Evolutionary conservation across 2,329 filamentous ascomycete genomes (phyloP).

Genomic region (Beauveria rudraprayagi): DNA sequence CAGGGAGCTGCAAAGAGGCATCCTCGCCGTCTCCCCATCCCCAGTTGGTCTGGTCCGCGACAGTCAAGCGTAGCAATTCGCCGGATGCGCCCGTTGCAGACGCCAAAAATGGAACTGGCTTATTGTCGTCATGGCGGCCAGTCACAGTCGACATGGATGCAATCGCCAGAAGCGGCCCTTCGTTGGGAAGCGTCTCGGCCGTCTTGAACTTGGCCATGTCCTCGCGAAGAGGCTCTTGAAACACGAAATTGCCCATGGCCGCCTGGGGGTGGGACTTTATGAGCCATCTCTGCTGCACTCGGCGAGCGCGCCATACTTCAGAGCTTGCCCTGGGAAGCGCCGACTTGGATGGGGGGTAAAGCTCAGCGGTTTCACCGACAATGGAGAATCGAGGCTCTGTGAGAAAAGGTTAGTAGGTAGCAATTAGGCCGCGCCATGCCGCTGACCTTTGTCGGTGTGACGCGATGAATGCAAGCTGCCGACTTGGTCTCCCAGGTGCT

Average conservation of each 20-base stretch:
- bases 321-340: slow-evolving; percentile 18
- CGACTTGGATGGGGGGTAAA: slow-evolving; percentile 26
- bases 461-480: slow-evolving; percentile 26
- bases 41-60: slow-evolving; percentile 42
- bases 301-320: slow-evolving; percentile 22
- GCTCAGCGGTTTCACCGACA: slow-evolving; percentile 24
- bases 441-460: slow-evolving; percentile 20
- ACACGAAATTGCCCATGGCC: slow-evolving; percentile 28
- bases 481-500: slow-evolving; percentile 16
- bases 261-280: slow-evolving; percentile 43
- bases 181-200: slow-evolving; percentile 18
- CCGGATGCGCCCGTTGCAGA: slow-evolving; percentile 49
- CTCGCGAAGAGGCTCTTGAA: slow-evolving; percentile 27
- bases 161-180: slow-evolving; percentile 39
- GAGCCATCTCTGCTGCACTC: slow-evolving; percentile 41
- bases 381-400: slow-evolving; percentile 25
- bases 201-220: slow-evolving; percentile 26
- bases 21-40: slow-evolving; percentile 43
- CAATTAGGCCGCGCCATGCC: neutral
- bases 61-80: slow-evolving; percentile 48
- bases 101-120: slow-evolving; percentile 32
- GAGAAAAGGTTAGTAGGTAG: neutral
- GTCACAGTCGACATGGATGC: slow-evolving; percentile 44
- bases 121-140: slow-evolving; percentile 16
- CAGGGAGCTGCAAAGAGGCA: slow-evolving; percentile 38